Evolutionary conservation across 2,329 filamentous ascomycete genomes (phyloP).

Genomic region (Trichoderma atroviride): DNA sequence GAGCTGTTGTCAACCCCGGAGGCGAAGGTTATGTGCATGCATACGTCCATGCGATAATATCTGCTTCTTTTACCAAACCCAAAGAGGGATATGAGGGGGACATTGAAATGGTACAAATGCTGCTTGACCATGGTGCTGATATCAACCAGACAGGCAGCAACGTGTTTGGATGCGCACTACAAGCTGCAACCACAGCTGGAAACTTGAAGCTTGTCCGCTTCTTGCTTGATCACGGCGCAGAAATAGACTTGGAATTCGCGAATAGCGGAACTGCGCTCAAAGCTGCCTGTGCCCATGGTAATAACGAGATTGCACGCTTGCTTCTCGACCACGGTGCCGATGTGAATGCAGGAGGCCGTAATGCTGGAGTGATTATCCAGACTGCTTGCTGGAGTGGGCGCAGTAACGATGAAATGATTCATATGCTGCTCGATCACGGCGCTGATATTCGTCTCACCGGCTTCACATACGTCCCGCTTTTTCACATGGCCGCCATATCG

Average conservation of each 20-base stretch:
- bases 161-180: neutral
- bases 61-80: neutral
- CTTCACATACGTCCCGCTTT: neutral
- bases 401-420: neutral
- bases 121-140: constrained; percentile 2
- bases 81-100: neutral
- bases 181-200: neutral
- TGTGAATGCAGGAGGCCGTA: constrained; percentile 9
- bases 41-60: neutral
- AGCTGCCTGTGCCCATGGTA: neutral
- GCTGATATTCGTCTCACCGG: neutral
- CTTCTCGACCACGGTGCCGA: constrained; percentile 12
- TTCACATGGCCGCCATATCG: neutral
- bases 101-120: neutral
- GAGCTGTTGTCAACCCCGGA: neutral
- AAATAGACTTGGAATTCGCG: neutral
- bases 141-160: neutral
- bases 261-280: neutral
- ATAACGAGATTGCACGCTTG: neutral
- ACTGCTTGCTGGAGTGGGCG: neutral
- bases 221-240: neutral
- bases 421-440: neutral
- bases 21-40: neutral
- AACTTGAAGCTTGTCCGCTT: neutral
- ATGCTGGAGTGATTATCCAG: neutral